Conservation (phyloP, 768 basidiomycete genomes). For the Clitopilus hobsonii region DNA sequence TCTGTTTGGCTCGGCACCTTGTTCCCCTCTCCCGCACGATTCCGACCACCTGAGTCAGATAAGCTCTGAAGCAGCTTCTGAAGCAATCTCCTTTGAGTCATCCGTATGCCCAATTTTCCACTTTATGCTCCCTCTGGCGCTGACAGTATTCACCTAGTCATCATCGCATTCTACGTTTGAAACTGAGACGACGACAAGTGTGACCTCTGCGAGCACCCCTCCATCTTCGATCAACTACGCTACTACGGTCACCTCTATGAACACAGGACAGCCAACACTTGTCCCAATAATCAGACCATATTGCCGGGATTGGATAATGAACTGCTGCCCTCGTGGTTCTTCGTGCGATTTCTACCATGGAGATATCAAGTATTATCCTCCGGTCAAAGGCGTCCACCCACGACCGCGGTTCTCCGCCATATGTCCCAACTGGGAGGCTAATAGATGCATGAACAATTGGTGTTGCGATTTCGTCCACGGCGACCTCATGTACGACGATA, state of each 20-base stretch:
- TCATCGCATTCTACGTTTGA: background rate
- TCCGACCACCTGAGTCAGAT: conserved; percentile 1
- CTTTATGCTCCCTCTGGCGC: background rate
- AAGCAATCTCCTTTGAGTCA: conserved; percentile 3
- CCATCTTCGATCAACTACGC: conserved; percentile 4
- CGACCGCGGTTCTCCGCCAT: conserved; percentile 7
- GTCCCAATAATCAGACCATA: conserved; percentile 4
- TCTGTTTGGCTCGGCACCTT: background rate
- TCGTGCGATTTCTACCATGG: conserved; percentile 9
- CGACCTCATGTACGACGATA: background rate
- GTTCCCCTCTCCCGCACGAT: background rate
- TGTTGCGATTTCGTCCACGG: background rate
- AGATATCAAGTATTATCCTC: conserved; percentile 11
- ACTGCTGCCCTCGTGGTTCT: conserved; percentile 9
- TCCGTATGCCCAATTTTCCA: background rate
- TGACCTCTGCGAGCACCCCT: background rate
- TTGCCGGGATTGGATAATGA: conserved; percentile 10
- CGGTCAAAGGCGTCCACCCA: conserved; percentile 12
- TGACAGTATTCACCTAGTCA: background rate
- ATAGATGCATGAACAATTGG: background rate
- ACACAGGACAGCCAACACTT: background rate
- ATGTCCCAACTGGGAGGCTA: conserved; percentile 3
- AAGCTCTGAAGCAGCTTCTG: conserved; percentile 7
- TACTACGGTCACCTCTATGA: background rate
- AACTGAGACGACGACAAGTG: background rate